Percentiles rank a stretch among this genome's conserved stretches.
Evolutionary conservation across 371 early-diverging fungal genomes (phyloP).

Genomic region (Batkoa obscura): DNA sequence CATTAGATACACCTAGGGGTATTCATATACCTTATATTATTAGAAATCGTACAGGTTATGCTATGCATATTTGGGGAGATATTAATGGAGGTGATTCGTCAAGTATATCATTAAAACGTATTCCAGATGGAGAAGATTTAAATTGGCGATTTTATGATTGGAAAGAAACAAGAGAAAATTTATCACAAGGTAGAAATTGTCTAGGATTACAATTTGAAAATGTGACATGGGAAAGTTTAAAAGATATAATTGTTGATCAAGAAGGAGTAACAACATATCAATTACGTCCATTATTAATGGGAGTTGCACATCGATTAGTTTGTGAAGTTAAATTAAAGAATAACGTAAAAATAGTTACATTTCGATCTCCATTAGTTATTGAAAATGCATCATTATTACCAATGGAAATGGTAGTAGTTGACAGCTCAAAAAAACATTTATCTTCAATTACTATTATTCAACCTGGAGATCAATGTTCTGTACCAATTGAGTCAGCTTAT

Average conservation of each 20-base stretch:
- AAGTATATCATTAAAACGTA: constrained; percentile 35
- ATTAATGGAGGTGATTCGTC: constrained; percentile 18
- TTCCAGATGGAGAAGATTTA: constrained; percentile 49
- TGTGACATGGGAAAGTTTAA: constrained; percentile 77
- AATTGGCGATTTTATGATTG: constrained; percentile 95
- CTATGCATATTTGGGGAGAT: constrained; percentile 63
- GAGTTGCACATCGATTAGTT: constrained; percentile 62
- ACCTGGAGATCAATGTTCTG: constrained; percentile 62
- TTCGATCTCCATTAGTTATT: constrained; percentile 66
- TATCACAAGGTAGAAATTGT: constrained; percentile 32
- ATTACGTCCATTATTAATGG: constrained; percentile 56
- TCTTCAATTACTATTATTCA: constrained; percentile 18
- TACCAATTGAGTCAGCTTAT: constrained; percentile 74
- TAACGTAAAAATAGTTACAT: constrained; percentile 79
- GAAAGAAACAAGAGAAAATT: constrained; percentile 71
- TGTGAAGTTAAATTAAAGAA: constrained; percentile 68
- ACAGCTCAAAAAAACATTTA: constrained; percentile 30
- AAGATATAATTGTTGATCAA: constrained; percentile 66
- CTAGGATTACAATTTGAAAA: constrained; percentile 72
- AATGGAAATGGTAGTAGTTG: constrained; percentile 62
- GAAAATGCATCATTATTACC: constrained; percentile 61
- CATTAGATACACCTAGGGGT: constrained; percentile 10
- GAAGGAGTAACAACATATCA: constrained; percentile 61
- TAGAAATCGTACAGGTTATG: constrained; percentile 75
- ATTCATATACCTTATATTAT: constrained; percentile 56